Conservation (phyloP, 2,329 filamentous ascomycete species). For the Cyphellophora attinorum region DNA sequence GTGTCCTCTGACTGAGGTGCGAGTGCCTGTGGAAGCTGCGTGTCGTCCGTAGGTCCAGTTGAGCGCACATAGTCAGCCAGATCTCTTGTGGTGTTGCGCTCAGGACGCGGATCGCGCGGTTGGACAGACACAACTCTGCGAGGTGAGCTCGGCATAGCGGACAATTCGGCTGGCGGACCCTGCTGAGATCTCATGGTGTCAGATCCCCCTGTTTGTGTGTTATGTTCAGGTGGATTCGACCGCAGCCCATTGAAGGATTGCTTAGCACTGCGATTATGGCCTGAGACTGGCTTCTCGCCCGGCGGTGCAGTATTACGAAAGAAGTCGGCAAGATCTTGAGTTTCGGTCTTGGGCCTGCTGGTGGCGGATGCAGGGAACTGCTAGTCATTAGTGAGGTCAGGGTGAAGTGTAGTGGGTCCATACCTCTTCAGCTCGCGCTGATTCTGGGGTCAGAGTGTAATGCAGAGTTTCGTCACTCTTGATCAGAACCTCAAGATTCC, state of each 20-base stretch:
- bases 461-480: slow-evolving; percentile 74
- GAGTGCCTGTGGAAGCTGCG: slow-evolving; percentile 14
- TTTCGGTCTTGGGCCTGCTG: slow-evolving; percentile 21
- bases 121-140: slow-evolving; percentile 23
- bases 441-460: slow-evolving; percentile 71
- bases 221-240: slow-evolving; percentile 10
- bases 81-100: slow-evolving; percentile 58
- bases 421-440: slow-evolving; percentile 67
- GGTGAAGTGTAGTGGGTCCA: slow-evolving; percentile 23
- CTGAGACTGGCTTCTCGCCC: slow-evolving; percentile 13
- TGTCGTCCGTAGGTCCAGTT: slow-evolving; percentile 57
- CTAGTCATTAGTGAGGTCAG: slow-evolving; percentile 3
- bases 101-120: slow-evolving; percentile 64
- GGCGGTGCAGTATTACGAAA: slow-evolving; percentile 26
- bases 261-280: slow-evolving; percentile 1
- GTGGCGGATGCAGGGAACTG: slow-evolving; percentile 16
- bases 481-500: slow-evolving; percentile 69
- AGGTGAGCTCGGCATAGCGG: slow-evolving; percentile 10
- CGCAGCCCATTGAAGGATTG: slow-evolving; percentile 16
- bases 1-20: not conserved
- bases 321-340: slow-evolving; percentile 28
- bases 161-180: slow-evolving; percentile 2
- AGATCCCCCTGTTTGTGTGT: not conserved
- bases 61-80: slow-evolving; percentile 85
- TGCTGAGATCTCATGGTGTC: slow-evolving; percentile 1